Evolutionary conservation across 2,329 filamentous ascomycete species (phyloP), one percentile per base, ranked within the genome.

Genomic region (Diaporthe sp.): DNA sequence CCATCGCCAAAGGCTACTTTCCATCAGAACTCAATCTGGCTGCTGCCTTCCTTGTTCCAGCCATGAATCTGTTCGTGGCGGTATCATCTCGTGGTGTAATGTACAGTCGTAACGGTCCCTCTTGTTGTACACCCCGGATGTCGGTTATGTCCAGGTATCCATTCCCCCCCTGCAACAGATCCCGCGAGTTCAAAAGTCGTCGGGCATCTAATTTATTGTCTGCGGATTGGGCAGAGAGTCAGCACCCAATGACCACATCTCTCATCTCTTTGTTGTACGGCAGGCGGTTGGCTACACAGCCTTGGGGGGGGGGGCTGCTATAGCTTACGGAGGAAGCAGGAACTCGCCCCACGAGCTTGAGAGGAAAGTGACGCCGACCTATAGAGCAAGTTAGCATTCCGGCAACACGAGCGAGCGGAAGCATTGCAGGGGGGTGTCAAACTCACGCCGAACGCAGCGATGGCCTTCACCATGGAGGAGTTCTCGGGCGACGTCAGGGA

Each of bases 401-500:
- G 6, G 3, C 25, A 13, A n/a, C 10, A 39, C 1, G 4, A 8
- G 13, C 31, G 3, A 17, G 20, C 28, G 22, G 47, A 2, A 55
- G 37, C 22, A 61, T 31, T 39, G n/a, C 12, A n/a, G 22, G 37
- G 31, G 28, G 9, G 20, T 42, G 72, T 34, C 28, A 15, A 67
- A 86, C 89, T 81, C 85, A 92, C 90, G 65, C 88, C 89, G 81
- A 92, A 92, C 76, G 91, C 84, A 65, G 89, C 84, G 78, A 93
- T 83, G 80, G 91, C 93, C 80, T 89, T 88, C 76, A 93, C 90
- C 74, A 93, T 88, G 76, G 90, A 87, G 49, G 90, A 87, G 82
- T 94, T 93, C 82, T 93, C 92, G 47, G 91, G 84, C 71, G 88
- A 87, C 63, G 90, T 92, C 80, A 93, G 80, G 77, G 89, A 85